Percentiles rank a stretch among this genome's conserved stretches.
These are phyloP conservation scores for Hebeloma cylindrosporum DNA, from an alignment of 768 basidiomycete species.

Conservation along the genomic window DNA sequence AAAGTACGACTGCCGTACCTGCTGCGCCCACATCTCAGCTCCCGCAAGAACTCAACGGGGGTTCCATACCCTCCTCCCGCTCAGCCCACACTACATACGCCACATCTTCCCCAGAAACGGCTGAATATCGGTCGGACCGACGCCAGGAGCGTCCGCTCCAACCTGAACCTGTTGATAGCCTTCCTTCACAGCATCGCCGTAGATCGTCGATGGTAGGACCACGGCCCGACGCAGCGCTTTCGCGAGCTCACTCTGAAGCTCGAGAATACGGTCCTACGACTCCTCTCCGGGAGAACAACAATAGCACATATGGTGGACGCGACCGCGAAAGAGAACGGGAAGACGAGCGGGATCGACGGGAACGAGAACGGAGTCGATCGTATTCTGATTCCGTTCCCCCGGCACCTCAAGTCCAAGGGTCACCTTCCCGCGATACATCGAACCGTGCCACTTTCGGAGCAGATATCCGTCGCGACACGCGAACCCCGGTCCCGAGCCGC, in stretches of 20 bases:
- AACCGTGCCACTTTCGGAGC: constrained; percentile 6
- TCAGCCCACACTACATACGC: constrained; percentile 13
- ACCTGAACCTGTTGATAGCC: no score
- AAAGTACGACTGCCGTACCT: no score
- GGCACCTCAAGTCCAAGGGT: not conserved
- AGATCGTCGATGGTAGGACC: constrained; percentile 18
- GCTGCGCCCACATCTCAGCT: no score
- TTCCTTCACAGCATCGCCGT: constrained; percentile 10
- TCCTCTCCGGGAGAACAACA: constrained; percentile 5
- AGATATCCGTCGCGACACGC: constrained; percentile 13
- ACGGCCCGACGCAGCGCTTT: constrained; percentile 15
- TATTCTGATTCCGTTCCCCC: no score
- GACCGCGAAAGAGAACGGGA: no score
- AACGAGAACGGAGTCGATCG: no score
- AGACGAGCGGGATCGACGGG: no score
- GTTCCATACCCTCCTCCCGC: constrained; percentile 7
- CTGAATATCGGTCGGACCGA: constrained; percentile 10
- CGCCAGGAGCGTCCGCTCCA: no score
- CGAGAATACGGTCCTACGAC: constrained; percentile 10
- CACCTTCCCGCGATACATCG: constrained; percentile 8
- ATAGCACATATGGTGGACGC: no score
- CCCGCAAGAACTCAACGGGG: constrained; percentile 2
- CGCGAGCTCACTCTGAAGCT: constrained; percentile 15
- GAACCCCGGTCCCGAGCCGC: constrained; percentile 13
- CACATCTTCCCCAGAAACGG: constrained; percentile 9